phyloP scores from a whole-genome alignment of 2,329 filamentous ascomycete species.

The Berkeleyomyces basicola region DNA sequence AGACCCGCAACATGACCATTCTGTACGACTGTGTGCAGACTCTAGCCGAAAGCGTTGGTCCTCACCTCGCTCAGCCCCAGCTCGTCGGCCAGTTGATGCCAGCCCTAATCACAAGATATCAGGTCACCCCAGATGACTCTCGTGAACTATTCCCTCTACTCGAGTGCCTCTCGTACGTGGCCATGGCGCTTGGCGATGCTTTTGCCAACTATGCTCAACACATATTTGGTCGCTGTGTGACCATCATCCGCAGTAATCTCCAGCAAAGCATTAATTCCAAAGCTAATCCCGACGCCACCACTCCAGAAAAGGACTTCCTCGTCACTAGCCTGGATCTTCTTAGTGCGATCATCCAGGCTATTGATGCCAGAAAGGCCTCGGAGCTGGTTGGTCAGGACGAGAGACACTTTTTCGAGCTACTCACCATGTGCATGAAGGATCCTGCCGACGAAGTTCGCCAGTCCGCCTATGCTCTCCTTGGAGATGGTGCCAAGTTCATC shows the following conservation, averaged over 20 bases:
- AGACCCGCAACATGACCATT: conserved; percentile 98
- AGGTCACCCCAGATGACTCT: conserved; percentile 72
- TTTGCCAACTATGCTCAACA: conserved; percentile 76
- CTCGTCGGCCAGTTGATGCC: conserved; percentile 85
- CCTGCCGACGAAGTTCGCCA: conserved; percentile 82
- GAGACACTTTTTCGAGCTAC: conserved; percentile 75
- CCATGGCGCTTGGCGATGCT: conserved; percentile 62
- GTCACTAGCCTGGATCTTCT: conserved; percentile 88
- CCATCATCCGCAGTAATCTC: conserved; percentile 81
- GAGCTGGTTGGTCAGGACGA: conserved; percentile 60
- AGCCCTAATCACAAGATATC: conserved; percentile 74
- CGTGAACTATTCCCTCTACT: conserved; percentile 85
- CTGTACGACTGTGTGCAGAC: conserved; percentile 98
- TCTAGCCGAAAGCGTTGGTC: conserved; percentile 77
- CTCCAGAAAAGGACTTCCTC: conserved; percentile 90
- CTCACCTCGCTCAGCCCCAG: conserved; percentile 60
- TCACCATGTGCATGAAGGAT: conserved; percentile 87
- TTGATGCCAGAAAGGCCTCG: conserved; percentile 56
- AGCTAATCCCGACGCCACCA: conserved; percentile 51
- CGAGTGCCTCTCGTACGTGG: conserved; percentile 92
- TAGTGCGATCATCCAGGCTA: conserved; percentile 81
- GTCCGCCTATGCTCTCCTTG: conserved; percentile 85
- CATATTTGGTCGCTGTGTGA: conserved; percentile 76
- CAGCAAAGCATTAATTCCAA: conserved; percentile 59
- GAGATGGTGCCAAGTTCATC: conserved; percentile 86